Conservation (phyloP, 495 filamentous ascomycete genomes). For the Tuber umbilicatum region DNA sequence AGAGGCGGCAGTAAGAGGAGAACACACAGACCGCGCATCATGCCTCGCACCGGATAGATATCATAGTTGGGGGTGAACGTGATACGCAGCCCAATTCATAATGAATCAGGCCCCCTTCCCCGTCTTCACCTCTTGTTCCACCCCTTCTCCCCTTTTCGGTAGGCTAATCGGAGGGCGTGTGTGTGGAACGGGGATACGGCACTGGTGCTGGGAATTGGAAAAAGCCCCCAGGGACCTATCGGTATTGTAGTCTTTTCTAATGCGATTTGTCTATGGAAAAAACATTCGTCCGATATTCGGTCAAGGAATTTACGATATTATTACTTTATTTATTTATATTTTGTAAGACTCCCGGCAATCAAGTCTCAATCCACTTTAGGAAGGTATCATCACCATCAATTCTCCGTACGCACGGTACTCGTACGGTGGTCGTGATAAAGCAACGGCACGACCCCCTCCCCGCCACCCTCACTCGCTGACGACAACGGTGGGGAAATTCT, state of each 20-base stretch:
- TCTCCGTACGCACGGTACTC: not conserved
- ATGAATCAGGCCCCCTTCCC: not conserved
- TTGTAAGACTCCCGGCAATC: not conserved
- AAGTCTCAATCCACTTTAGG: not conserved
- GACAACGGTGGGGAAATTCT: not conserved
- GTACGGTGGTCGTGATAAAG: not conserved
- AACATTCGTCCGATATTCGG: not conserved
- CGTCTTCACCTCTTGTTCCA: not conserved
- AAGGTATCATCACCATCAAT: not conserved
- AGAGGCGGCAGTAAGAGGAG: not conserved
- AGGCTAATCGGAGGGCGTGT: not conserved
- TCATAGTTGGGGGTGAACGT: not conserved
- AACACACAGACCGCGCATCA: too few species aligned
- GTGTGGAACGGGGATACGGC: not conserved
- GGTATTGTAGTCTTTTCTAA: too few species aligned
- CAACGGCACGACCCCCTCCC: not conserved
- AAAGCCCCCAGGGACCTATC: not conserved
- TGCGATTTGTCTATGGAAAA: not conserved
- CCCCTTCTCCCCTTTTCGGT: not conserved
- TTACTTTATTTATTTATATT: not conserved
- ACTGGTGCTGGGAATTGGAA: not conserved
- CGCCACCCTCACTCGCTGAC: not conserved
- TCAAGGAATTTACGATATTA: not conserved
- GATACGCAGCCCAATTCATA: not conserved
- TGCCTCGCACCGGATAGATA: not conserved